Evolutionary conservation across 352 stramenopile species (phyloP), one percentile per base, ranked within the genome.

Genomic region (Phytophthora ramorum): DNA sequence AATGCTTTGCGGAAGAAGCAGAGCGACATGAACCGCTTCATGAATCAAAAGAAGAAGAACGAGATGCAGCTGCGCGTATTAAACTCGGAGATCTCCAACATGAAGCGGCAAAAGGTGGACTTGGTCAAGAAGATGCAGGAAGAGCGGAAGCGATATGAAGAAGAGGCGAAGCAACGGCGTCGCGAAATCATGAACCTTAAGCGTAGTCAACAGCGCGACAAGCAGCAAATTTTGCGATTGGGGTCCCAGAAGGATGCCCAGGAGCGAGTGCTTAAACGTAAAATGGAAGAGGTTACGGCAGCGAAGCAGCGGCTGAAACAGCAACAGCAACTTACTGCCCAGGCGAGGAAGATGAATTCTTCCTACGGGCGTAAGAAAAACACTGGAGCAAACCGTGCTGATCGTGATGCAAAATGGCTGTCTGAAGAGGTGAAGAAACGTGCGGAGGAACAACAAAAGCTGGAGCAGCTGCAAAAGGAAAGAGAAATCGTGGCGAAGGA

Each of bases 91-190:
- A 93, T 96, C 47, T 83, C 58, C 19, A 90, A 87, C 55, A 96
- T 96, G 89, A 96, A 96, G 73, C 71, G 86, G 6, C 89, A 96
- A 57, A 96, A 95, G 49, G 89, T 96, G n/a, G 89, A 96, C 22
- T 53, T 96, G 22, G 76, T 95, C 22, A 92, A 92, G 57, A 94
- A 95, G 58, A 96, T 96, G 85, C 76, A 93, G 50, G 79, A 87
- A 38, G 89, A 96, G 57, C 82, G 87, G 22, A 96, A 96, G 65
- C 71, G 83, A 12, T 94, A 90, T 43, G 82, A 95, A 73, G 79
- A 93, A 48, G 87, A 96, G 60, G 87, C 89, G 4, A 92, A 90
- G 37, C 75, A 87, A 34, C 79, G 89, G 7, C 78, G 84, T 5
- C 81, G 84, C 30, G 89, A 96, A 57, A 96, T 96, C 43, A 71